These are phyloP conservation scores for Venturiaceae sp. DNA, from an alignment of 2,329 filamentous ascomycete species.

Conservation along the genomic window DNA sequence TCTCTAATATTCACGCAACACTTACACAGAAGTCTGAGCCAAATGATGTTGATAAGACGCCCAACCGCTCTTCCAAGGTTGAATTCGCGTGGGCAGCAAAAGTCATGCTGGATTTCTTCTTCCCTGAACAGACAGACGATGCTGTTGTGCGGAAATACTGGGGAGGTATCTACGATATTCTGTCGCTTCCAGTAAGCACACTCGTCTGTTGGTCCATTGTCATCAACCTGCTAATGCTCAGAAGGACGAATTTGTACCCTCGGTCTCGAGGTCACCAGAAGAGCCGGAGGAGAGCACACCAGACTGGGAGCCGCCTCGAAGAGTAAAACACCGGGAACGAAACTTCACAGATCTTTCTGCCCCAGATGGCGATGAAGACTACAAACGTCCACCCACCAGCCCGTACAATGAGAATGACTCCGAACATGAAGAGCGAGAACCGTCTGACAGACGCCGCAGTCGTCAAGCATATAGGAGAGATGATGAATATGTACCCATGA, in stretches of 20 bases:
- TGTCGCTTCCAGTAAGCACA: background rate
- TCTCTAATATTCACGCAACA: background rate
- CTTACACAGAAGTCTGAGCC: too few species aligned
- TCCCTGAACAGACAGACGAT: constrained; percentile 5
- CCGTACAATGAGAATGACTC: too few species aligned
- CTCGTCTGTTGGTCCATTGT: too few species aligned
- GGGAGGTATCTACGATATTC: constrained; percentile 5
- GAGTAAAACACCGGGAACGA: background rate
- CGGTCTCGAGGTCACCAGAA: background rate
- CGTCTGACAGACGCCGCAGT: background rate
- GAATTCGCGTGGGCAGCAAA: constrained; percentile 1
- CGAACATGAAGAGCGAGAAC: background rate
- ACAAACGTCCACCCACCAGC: too few species aligned
- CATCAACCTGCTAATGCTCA: background rate
- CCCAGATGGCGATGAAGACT: too few species aligned
- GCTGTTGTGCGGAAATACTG: constrained; percentile 8
- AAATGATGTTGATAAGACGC: background rate
- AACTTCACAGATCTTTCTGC: too few species aligned
- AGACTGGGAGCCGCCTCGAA: background rate
- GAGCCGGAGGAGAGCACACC: background rate
- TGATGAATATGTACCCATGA: background rate
- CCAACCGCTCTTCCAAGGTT: background rate
- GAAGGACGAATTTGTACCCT: background rate
- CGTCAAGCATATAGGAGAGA: background rate
- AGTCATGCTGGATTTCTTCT: constrained; percentile 9